These are phyloP conservation scores for Lagenidium giganteum DNA, from an alignment of 352 stramenopile genomes.

Conservation along the genomic window DNA sequence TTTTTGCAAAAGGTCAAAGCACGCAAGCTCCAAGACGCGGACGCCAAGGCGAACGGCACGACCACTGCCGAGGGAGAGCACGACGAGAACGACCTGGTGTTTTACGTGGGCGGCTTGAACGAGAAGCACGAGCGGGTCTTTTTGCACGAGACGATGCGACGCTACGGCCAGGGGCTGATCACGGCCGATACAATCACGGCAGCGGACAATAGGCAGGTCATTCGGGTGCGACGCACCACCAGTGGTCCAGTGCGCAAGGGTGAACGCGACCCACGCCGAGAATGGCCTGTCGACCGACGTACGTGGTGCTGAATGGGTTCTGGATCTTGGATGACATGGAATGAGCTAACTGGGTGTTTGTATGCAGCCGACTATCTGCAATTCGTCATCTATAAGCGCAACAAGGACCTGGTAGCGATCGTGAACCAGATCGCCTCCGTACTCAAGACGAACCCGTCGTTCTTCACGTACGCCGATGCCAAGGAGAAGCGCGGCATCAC, in stretches of 20 bases:
- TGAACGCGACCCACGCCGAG: slow-evolving; percentile 45
- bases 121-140: slow-evolving; percentile 87
- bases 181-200: slow-evolving; percentile 87
- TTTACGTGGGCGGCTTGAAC: slow-evolving; percentile 70
- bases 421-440: slow-evolving; percentile 72
- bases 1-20: slow-evolving; percentile 59
- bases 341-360: slow-evolving; percentile 11
- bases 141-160: slow-evolving; percentile 88
- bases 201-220: slow-evolving; percentile 62
- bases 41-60: slow-evolving; percentile 3
- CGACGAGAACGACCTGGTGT: slow-evolving; percentile 39
- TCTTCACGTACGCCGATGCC: slow-evolving; percentile 91
- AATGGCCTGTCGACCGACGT: slow-evolving; percentile 75
- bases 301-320: slow-evolving; percentile 15
- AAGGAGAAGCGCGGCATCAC: slow-evolving; percentile 97
- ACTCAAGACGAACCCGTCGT: slow-evolving; percentile 53
- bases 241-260: slow-evolving; percentile 31
- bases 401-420: slow-evolving; percentile 90
- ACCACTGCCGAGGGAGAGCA: slow-evolving; percentile 3
- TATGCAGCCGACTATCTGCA: slow-evolving; percentile 86
- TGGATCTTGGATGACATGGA: too few species aligned
- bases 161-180: slow-evolving; percentile 69
- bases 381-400: slow-evolving; percentile 97
- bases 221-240: slow-evolving; percentile 57
- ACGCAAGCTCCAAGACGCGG: slow-evolving; percentile 24